These are phyloP conservation scores for Amylostereum areolatum DNA, from an alignment of 1,284 basidiomycete species.

Conservation along the genomic window DNA sequence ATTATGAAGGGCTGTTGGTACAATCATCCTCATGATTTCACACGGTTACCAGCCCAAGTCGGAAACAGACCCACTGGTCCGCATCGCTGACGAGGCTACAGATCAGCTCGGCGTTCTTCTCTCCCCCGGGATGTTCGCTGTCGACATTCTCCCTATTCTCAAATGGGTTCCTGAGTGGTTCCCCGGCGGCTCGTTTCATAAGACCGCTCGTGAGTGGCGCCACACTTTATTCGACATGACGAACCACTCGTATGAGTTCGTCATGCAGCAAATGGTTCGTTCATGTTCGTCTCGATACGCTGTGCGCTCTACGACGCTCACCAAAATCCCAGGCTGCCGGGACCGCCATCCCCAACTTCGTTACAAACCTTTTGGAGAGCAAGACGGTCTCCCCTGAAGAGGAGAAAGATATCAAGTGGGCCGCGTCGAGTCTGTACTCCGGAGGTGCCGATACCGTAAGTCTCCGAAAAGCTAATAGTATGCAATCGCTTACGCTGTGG, in stretches of 20 bases:
- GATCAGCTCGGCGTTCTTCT: constrained; percentile 20
- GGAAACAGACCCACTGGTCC: constrained; percentile 24
- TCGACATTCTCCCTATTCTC: constrained; percentile 25
- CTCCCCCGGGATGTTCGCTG: constrained; percentile 23
- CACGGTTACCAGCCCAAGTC: constrained; percentile 28
- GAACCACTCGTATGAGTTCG: constrained; percentile 16
- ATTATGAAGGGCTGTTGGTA: constrained; percentile 21
- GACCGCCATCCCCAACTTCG: neutral
- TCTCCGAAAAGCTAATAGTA: neutral
- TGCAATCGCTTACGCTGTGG: neutral
- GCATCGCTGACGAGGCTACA: constrained; percentile 23
- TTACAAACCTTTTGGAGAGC: neutral
- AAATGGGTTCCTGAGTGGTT: constrained; percentile 16
- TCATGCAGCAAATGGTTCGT: constrained; percentile 18
- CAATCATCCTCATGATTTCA: constrained; percentile 26
- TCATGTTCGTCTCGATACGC: neutral
- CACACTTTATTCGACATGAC: constrained; percentile 12
- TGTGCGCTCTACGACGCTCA: neutral
- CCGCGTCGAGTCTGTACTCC: neutral
- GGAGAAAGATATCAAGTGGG: constrained; percentile 1
- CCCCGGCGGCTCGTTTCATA: constrained; percentile 22
- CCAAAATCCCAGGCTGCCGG: neutral
- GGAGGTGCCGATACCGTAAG: constrained; percentile 2
- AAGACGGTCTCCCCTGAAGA: neutral
- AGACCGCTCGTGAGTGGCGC: constrained; percentile 13